Percentiles rank a stretch among this genome's conserved stretches.
These are phyloP conservation scores for Warburgia ugandensis DNA, from an alignment of 164 flowering plant genomes.

Conservation along the genomic window DNA sequence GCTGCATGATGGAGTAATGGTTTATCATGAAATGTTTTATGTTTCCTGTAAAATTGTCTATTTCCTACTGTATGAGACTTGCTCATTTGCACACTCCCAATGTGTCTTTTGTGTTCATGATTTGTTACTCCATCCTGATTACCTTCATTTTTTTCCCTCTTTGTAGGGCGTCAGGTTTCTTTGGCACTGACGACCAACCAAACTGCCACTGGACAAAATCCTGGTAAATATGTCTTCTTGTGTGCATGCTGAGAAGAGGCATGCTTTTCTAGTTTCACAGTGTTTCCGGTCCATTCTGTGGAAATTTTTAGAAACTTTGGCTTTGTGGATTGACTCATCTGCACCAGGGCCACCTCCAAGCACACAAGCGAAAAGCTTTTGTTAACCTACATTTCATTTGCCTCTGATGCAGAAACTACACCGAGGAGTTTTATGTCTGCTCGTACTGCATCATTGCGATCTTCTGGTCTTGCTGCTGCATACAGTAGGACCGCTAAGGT, in stretches of 20 bases:
- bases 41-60: too few relatives aligned
- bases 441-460: constrained; percentile 45
- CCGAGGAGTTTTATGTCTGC: constrained; percentile 37
- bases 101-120: too few relatives aligned
- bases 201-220: constrained; percentile 4
- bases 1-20: too few relatives aligned
- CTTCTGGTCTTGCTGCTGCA: constrained; percentile 50
- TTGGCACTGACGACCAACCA: not conserved
- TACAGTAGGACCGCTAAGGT: constrained; percentile 10
- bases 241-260: not conserved
- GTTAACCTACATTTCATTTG: not conserved
- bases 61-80: too few relatives aligned
- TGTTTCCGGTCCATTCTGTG: not conserved
- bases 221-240: constrained; percentile 10
- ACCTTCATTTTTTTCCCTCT: not conserved
- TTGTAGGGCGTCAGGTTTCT: constrained; percentile 10
- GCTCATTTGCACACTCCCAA: too few relatives aligned
- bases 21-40: too few relatives aligned
- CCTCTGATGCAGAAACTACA: constrained; percentile 27
- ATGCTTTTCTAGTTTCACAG: not conserved
- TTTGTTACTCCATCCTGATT: too few relatives aligned
- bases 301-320: too few relatives aligned
- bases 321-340: too few relatives aligned
- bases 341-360: too few relatives aligned
- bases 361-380: too few relatives aligned